Percentiles rank a stretch among this genome's conserved stretches.
Evolutionary conservation across 345 rosid genomes (phyloP).

Genomic region (Pistacia integerrima): DNA sequence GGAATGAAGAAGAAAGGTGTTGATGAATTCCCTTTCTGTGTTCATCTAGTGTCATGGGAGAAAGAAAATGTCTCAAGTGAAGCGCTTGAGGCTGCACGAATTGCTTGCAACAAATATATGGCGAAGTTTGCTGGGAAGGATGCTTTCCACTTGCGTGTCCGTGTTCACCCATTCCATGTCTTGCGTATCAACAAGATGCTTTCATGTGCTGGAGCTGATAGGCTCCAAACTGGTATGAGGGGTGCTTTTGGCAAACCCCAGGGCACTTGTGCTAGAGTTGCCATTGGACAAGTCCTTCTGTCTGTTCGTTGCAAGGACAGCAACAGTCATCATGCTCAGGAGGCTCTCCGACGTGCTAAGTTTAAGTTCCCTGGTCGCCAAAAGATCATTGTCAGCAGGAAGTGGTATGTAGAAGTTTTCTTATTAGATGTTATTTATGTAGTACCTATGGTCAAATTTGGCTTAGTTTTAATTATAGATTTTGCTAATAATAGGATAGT

Average conservation of each 20-base stretch:
- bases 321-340: constrained; percentile 71
- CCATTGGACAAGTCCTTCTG: constrained; percentile 78
- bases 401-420: constrained; percentile 41
- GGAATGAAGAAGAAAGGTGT: constrained; percentile 87
- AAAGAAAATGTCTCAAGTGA: constrained; percentile 78
- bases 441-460: not conserved
- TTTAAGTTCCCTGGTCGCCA: constrained; percentile 84
- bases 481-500: too few species aligned
- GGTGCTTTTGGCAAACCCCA: constrained; percentile 83
- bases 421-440: not conserved
- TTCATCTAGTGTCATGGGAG: constrained; percentile 84
- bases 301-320: constrained; percentile 76
- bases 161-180: constrained; percentile 85
- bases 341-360: constrained; percentile 80
- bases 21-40: constrained; percentile 80
- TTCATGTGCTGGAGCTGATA: constrained; percentile 88
- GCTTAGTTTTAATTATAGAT: not conserved
- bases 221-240: constrained; percentile 84
- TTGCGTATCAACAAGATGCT: constrained; percentile 83
- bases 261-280: constrained; percentile 74
- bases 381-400: constrained; percentile 81
- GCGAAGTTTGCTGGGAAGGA: constrained; percentile 74
- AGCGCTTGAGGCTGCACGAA: constrained; percentile 78
- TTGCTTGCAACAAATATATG: constrained; percentile 85
- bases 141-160: constrained; percentile 73